A percentile compares a stretch with the other conserved stretches of the same genome.
Evolutionary conservation across 2,329 filamentous ascomycete species (phyloP).

Genomic region (Colletotrichum liriopes): DNA sequence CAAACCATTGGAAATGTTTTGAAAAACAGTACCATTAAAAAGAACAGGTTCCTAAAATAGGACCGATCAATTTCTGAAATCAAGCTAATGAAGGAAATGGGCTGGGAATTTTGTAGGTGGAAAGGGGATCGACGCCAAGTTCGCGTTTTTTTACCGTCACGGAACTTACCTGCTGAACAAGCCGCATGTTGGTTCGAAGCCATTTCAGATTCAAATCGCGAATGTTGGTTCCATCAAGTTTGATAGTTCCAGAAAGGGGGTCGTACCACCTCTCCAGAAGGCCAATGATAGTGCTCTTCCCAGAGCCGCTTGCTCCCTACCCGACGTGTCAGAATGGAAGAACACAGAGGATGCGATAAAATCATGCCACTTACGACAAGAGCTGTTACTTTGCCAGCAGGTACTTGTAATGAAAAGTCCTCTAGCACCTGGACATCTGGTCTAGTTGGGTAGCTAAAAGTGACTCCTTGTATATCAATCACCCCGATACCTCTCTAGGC

Average conservation of each 20-base stretch:
- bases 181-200: constrained; percentile 50
- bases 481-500: constrained; percentile 59
- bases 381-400: constrained; percentile 77
- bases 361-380: constrained; percentile 63
- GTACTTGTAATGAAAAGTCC: constrained; percentile 71
- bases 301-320: constrained; percentile 71
- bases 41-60: constrained; percentile 46
- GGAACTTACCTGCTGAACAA: constrained; percentile 49
- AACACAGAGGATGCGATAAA: no score
- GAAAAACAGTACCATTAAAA: constrained; percentile 45
- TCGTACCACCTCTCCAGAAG: constrained; percentile 77
- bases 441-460: constrained; percentile 79
- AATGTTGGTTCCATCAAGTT: constrained; percentile 49
- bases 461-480: constrained; percentile 74
- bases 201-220: constrained; percentile 48
- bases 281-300: constrained; percentile 80
- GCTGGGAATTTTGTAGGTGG: no score
- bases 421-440: constrained; percentile 76
- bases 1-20: constrained; percentile 48
- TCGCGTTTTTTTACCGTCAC: no score
- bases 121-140: no score
- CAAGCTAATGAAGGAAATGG: no score
- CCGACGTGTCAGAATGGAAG: constrained; percentile 43
- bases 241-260: constrained; percentile 46
- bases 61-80: no score